Percentiles rank a stretch among this genome's conserved stretches.
These are phyloP conservation scores for Ustilago tritici DNA, from an alignment of 1,284 basidiomycete species.

Conservation along the genomic window DNA sequence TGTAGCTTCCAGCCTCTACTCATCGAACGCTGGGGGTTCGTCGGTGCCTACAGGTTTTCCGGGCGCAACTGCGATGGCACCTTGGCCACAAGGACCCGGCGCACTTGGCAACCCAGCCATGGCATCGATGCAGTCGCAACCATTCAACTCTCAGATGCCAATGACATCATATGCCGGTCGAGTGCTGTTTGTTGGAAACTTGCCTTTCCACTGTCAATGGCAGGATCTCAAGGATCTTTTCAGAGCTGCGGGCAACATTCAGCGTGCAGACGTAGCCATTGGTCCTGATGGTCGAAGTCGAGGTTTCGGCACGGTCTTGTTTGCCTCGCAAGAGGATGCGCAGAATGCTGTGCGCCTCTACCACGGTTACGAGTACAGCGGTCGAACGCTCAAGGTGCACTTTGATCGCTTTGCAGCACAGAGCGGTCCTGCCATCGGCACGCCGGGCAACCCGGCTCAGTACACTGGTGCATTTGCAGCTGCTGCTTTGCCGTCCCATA, in stretches of 20 bases:
- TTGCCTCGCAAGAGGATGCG: conserved; percentile 90
- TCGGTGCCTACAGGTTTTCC: conserved; percentile 54
- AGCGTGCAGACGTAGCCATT: conserved; percentile 91
- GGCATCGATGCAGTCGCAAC: conserved; percentile 47
- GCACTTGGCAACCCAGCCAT: conserved; percentile 23
- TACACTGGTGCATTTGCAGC: conserved; percentile 67
- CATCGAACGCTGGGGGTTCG: conserved; percentile 32
- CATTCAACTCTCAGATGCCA: conserved; percentile 39
- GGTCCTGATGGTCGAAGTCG: conserved; percentile 91
- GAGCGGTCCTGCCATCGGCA: conserved; percentile 42
- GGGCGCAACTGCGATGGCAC: conserved; percentile 47
- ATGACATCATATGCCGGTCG: conserved; percentile 65
- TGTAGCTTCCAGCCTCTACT: conserved; percentile 13
- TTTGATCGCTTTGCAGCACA: conserved; percentile 74
- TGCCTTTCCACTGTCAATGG: conserved; percentile 69
- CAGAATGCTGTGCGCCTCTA: conserved; percentile 79
- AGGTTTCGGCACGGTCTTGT: conserved; percentile 91
- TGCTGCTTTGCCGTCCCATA: conserved; percentile 58
- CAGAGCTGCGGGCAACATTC: conserved; percentile 76
- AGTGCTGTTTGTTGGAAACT: conserved; percentile 67
- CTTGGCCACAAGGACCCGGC: conserved; percentile 42
- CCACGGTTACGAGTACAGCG: conserved; percentile 81
- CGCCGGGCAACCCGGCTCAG: conserved; percentile 64
- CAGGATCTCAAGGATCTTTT: conserved; percentile 69
- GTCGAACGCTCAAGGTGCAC: conserved; percentile 84